Base-by-base conservation (phyloP, 1,284 basidiomycete species). In the Apiotrichum laibachii region DNA sequence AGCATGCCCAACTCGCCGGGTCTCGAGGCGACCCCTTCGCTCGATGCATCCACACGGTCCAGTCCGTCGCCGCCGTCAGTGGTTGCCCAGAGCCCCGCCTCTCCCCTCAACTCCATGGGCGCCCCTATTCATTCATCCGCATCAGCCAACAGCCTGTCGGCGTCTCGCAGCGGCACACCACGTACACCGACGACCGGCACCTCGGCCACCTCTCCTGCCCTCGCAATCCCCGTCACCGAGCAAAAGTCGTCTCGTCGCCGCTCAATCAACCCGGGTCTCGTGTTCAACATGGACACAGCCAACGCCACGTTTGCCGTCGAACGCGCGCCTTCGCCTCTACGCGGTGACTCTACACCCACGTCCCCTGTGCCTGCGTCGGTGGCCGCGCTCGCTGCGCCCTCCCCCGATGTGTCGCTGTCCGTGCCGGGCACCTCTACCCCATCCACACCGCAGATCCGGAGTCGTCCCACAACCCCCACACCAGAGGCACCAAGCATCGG, bases 241-340 rank as follows among this genome's bases (percentile, higher is more conserved):
- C 63, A 60, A 37, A 73, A 72, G 60, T 75, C 76, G 0, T 76
- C 76, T 16, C 64, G 69, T 39, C 59, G 78, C 45, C 55, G 76
- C 31, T 79, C 77, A 0, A 80, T 80, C 69, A 80, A 79, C 59
- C 78, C 78, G 0, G 73, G 65, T 12, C 73, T 75, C 70, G 66
- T 72, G 2, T 75, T 76, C 69, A 76, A 71, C 54, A 69, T 75
- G 55, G 76, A 78, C 48, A 57, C 66, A 12, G 56, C 62, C 10
- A 72, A 74, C 40, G 66, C 63, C 19, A 71, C 69, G 9, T 73
- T 72, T 53, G 65, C 72, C 0, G 65, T 60, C 0, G 73, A 75
- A 31, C 67, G 77, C 44, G 76, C 77, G 0, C 73, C 76, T 1
- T 79, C 78, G 2, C 78, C 78, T 0, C 62, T 79, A 5, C 72